These are phyloP conservation scores for Aspergillus panamensis DNA, from an alignment of 495 filamentous ascomycete species.

Conservation along the genomic window DNA sequence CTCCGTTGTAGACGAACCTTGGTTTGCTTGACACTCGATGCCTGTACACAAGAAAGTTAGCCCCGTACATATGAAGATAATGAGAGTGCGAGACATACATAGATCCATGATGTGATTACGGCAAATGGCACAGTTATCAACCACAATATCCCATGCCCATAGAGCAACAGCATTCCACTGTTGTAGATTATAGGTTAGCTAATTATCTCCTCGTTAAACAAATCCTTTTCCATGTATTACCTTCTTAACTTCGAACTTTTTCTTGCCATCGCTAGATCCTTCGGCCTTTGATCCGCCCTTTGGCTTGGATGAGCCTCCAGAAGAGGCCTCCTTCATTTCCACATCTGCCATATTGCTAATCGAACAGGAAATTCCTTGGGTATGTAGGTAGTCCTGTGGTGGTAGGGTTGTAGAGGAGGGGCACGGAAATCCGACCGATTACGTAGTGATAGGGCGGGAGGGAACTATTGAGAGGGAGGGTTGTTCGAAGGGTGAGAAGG, in stretches of 20 bases:
- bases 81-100: constrained; percentile 53
- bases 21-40: constrained; percentile 99
- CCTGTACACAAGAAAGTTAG: constrained; percentile 47
- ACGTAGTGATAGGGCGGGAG: constrained; percentile 14
- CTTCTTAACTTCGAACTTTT: constrained; percentile 98
- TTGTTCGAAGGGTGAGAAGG: background rate
- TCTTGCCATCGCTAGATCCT: constrained; percentile 67
- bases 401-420: constrained; percentile 13
- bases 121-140: constrained; percentile 99
- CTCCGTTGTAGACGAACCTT: constrained; percentile 93
- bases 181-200: constrained; percentile 8
- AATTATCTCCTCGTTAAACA: background rate
- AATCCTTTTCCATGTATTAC: constrained; percentile 40
- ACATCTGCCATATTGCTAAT: constrained; percentile 82
- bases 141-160: constrained; percentile 99
- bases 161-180: constrained; percentile 99
- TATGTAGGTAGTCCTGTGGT: background rate
- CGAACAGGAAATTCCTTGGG: background rate
- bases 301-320: constrained; percentile 48
- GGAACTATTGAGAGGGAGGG: background rate
- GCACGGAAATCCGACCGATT: constrained; percentile 18
- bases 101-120: constrained; percentile 99
- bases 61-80: background rate
- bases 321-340: constrained; percentile 85
- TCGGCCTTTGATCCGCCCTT: constrained; percentile 61